Base-by-base conservation (phyloP, 768 basidiomycete genomes). In the Vararia minispora region DNA sequence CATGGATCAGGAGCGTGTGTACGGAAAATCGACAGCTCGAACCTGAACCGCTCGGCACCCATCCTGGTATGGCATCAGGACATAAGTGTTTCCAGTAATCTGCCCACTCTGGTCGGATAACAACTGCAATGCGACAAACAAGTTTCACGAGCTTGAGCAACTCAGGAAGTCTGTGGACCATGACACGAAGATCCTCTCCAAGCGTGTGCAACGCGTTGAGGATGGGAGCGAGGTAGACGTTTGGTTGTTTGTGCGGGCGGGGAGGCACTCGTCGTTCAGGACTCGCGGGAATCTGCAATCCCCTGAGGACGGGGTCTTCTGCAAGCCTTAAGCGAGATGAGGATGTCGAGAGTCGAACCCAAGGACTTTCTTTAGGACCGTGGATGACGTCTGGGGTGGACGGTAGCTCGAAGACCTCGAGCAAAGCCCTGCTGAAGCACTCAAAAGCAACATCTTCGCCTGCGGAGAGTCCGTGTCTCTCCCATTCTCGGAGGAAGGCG, bases 81-180 rank as follows among this genome's bases (percentile, higher is more conserved):
- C 76, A 76, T 28, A 88, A 60, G 10, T 89, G 71, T 51, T 81
- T 80, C 91, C 90, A 94, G 53, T 91, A 91, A 58, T 95, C 89
- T 5, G 74, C 74, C 91, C 90, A 94, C 52, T 89, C 89, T 0
- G 79, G 76, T 14, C 84, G 73, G 12, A 86, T 69, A 11, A 72
- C 61, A 17, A 69, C 52, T 38, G 79, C 76, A 40, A 83, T 56
- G 4, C 65, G 63, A 52, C 79, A 81, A 22, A 86, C 68, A 22
- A 84, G 47, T 6, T 76, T 72, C 7, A 68, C 76, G 8, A 91
- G 60, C 36, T 62, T 58, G 28, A 69, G 49, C 26, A 91, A 61
- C 2, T 69, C 68, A 29, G 68, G 58, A 32, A 79, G 76, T 16
- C 68, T 63, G 42, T 72, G 62, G 10, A 73, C 57, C n/a, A 66